A percentile compares a stretch with the other conserved stretches of the same genome.
phyloP scores from a whole-genome alignment of 2,329 filamentous ascomycete genomes.

The Mycosphaerella arachidis region DNA sequence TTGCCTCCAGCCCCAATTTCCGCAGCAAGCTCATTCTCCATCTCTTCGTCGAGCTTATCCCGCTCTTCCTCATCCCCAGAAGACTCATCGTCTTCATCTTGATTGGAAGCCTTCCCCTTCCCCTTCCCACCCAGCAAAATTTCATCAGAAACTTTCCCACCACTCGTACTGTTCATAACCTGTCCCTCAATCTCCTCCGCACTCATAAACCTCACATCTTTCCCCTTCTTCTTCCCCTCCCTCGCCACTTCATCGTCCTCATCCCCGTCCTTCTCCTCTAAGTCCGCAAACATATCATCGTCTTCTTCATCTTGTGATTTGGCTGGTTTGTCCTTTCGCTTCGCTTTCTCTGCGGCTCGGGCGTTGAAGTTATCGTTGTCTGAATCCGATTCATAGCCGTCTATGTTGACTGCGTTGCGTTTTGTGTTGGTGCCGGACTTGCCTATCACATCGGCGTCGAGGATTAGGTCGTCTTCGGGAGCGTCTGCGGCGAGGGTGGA shows the following conservation, averaged over 20 bases:
- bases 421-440: constrained; percentile 68
- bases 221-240: constrained; percentile 58
- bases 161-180: constrained; percentile 66
- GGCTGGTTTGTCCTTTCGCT: constrained; percentile 36
- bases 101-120: constrained; percentile 36
- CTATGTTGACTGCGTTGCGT: constrained; percentile 90
- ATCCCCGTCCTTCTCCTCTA: constrained; percentile 57
- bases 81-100: constrained; percentile 24
- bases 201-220: constrained; percentile 57
- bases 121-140: constrained; percentile 58
- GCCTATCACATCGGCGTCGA: constrained; percentile 91
- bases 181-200: constrained; percentile 72
- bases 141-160: constrained; percentile 60
- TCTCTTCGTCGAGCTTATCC: constrained; percentile 56
- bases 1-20: constrained; percentile 86
- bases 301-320: constrained; percentile 57
- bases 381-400: constrained; percentile 90
- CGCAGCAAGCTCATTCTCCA: constrained; percentile 70
- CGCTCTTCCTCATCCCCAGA: constrained; percentile 58
- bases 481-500: constrained; percentile 83
- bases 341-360: constrained; percentile 48
- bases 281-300: constrained; percentile 79
- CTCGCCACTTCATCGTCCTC: constrained; percentile 51
- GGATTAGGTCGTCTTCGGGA: constrained; percentile 66
- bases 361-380: constrained; percentile 87